phyloP scores from a whole-genome alignment of 1,284 basidiomycete species.

The Melampsora americana region DNA sequence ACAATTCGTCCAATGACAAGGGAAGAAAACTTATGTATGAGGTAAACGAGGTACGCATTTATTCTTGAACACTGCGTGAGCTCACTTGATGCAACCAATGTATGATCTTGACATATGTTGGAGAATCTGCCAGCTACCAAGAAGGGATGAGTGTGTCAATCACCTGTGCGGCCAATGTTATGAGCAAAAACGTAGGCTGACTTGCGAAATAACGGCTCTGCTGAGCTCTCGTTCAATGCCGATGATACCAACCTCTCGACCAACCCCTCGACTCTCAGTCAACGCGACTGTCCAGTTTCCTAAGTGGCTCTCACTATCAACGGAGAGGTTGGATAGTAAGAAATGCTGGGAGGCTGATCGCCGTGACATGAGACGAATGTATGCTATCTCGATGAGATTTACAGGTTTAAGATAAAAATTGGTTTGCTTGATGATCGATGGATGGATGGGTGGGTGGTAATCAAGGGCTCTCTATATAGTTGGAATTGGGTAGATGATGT shows the following conservation, averaged over 20 bases:
- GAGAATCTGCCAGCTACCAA: slow-evolving; percentile 40
- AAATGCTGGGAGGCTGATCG: neutral
- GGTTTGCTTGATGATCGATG: too few relatives aligned
- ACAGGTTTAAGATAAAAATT: too few relatives aligned
- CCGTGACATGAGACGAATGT: too few relatives aligned
- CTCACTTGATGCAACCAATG: slow-evolving; percentile 44
- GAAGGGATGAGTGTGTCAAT: neutral
- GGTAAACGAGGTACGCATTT: neutral
- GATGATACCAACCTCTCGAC: slow-evolving; percentile 48
- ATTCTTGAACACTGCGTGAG: neutral
- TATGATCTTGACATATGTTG: slow-evolving; percentile 40
- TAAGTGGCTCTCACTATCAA: neutral
- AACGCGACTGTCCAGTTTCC: slow-evolving; percentile 47
- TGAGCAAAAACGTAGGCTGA: neutral
- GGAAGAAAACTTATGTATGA: neutral
- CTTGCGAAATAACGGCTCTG: slow-evolving; percentile 48
- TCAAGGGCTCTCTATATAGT: too few relatives aligned
- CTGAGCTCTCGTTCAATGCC: slow-evolving; percentile 46
- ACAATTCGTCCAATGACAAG: neutral
- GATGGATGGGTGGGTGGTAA: too few relatives aligned
- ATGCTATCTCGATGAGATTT: too few relatives aligned
- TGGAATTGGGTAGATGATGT: too few relatives aligned
- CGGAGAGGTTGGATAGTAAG: neutral
- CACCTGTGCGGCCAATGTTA: neutral
- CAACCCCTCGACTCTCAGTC: slow-evolving; percentile 46